Evolutionary conservation across 805 yeast genomes (phyloP), one percentile per base, ranked within the genome.

Genomic region (Starmera dryadoides): DNA sequence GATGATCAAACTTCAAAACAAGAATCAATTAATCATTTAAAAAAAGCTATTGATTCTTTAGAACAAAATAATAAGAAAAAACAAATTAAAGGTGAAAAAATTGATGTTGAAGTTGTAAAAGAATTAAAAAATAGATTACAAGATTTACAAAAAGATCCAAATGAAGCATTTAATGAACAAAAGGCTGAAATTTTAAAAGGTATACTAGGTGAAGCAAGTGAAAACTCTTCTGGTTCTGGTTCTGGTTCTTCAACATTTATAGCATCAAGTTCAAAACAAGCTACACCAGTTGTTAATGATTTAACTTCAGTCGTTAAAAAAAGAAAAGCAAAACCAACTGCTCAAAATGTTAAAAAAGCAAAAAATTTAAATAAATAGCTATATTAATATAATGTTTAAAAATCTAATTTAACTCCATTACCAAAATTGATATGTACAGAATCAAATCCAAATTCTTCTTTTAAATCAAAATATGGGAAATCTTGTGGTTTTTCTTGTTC

Each of bases 291-390:
- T 17, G 77, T 80, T 8, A 79, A 81, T 49, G 87, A 81, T 53
- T 61, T 82, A 44, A 74, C 86, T 0, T 62, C 75, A 4, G 66
- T 76, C 67, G 83, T 80, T 9, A 77, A 75, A 53, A 82, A 81
- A 60, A 73, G 74, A 53, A 67, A 55, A 30, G 44, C 55, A 18
- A 53, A 49, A 35, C 44, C 45, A 12, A n/a, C 22, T 9, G 18
- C 11, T 20, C 35, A 3, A 33, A 30, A 20, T 36, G 34, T 17
- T 38, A 33, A 8, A 35, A 36, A 22, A 26, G 15, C 48, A 54
- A 35, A 50, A 48, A 36, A 25, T 25, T 25, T 11, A 25, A 10
- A 25, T 11, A 9, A 21, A 21, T 6, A 21, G 23, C 23, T 6
- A 21, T 21, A 6, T 21, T 9, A 21, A n/a, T n/a, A n/a, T n/a